Evolutionary conservation across 2,329 filamentous ascomycete genomes (phyloP).

Genomic region (Ceratocystis variospora): DNA sequence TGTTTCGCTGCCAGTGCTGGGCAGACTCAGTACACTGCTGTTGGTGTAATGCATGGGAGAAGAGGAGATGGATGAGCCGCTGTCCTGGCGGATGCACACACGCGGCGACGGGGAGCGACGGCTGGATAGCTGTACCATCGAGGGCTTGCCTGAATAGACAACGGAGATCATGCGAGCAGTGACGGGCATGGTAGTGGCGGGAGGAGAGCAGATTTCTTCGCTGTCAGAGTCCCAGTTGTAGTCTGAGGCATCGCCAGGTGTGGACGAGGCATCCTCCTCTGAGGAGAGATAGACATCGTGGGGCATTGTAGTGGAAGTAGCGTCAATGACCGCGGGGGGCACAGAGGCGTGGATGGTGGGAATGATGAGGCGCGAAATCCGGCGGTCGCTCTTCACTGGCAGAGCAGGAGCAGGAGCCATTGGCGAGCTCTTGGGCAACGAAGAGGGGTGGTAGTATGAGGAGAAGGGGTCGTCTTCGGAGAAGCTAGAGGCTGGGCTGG

Average conservation of each 20-base stretch:
- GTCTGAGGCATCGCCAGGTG: conserved; percentile 46
- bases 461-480: conserved; percentile 16
- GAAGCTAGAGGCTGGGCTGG: conserved; percentile 20
- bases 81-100: conserved; percentile 22
- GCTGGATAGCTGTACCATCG: conserved; percentile 37
- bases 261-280: conserved; percentile 51
- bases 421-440: conserved; percentile 11
- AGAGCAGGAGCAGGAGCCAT: conserved; percentile 27
- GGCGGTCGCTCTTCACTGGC: conserved; percentile 33
- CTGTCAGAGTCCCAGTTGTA: conserved; percentile 37
- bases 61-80: conserved; percentile 22
- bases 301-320: conserved; percentile 26
- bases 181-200: conserved; percentile 27
- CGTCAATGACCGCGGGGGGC: neutral
- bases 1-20: conserved; percentile 19
- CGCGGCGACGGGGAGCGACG: conserved; percentile 25
- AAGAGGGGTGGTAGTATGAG: conserved; percentile 14
- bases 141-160: conserved; percentile 45
- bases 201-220: conserved; percentile 23
- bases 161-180: conserved; percentile 47
- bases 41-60: conserved; percentile 25
- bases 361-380: conserved; percentile 31
- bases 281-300: conserved; percentile 51
- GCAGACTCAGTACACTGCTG: conserved; percentile 27
- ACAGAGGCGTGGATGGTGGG: conserved; percentile 8